Base-by-base conservation (phyloP, 768 basidiomycete genomes). In the Tylopilus sp. region DNA sequence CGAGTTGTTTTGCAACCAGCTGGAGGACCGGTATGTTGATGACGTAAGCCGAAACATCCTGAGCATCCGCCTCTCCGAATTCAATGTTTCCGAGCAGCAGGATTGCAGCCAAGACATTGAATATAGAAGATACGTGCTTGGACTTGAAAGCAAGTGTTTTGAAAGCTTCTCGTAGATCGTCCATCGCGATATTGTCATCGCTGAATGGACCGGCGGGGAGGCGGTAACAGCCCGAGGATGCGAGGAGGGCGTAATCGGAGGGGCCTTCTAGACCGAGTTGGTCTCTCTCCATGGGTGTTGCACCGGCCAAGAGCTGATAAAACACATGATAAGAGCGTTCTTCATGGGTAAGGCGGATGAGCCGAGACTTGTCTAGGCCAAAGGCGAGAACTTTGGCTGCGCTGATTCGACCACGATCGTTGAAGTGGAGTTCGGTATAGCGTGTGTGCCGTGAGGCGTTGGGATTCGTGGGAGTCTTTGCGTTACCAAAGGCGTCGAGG, bases 291-390 rank as follows among this genome's bases (percentile, higher is more conserved):
- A 71, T 63, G 21, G 80, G 77, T 12, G 71, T 75, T 39, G 81
- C 80, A 26, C 82, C 82, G 25, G 83, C 79, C 33, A 85, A 66
- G 47, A 85, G 71, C 58, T 85, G 82, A 65, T 85, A 85, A 66
- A 85, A 84, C 35, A 85, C 73, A 57, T 85, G 83, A 64, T 77
- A 85, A 21, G 79, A 75, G n/a, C 82, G 74, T 57, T 85, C 82
- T 48, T 85, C 83, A 30, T 80, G 77, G 1, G 75, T 65, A 44
- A 85, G 72, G 6, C 73, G 73, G 30, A 71, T 71, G 26, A 83
- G 68, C 17, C 81, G 73, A 21, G 79, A 80, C 69, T 84, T 85
- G 72, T 85, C 83, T 39, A 85, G 74, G 22, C 78, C 83, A 56
- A 77, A 85, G 13, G 81, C 75, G 41, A 85, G 72, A 17, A 79